Percentiles rank a stretch among this genome's conserved stretches.
phyloP scores from a whole-genome alignment of 768 basidiomycete genomes.

The Clathrus columnatus region DNA sequence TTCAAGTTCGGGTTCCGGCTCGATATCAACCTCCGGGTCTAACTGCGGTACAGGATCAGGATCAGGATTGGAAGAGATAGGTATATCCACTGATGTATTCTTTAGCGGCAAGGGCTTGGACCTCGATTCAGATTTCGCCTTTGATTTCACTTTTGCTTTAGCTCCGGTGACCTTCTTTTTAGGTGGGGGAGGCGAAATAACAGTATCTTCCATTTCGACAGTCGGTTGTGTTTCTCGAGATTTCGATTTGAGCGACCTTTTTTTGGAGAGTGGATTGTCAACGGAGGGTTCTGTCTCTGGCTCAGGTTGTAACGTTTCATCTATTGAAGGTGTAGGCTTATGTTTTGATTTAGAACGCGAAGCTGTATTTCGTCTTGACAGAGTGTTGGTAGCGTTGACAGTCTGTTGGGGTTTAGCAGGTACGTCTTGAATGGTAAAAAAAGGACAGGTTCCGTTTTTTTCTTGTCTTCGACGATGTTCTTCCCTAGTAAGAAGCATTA shows the following conservation, averaged over 20 bases:
- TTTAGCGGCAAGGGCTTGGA: neutral
- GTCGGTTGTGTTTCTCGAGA: neutral
- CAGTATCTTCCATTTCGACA: neutral
- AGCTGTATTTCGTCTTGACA: neutral
- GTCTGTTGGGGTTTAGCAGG: neutral
- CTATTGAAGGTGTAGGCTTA: neutral
- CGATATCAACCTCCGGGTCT: neutral
- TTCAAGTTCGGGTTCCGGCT: neutral
- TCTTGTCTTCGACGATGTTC: slow-evolving; percentile 8
- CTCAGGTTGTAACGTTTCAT: neutral
- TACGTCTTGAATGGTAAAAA: slow-evolving; percentile 1
- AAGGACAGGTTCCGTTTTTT: slow-evolving; percentile 9
- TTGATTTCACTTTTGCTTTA: neutral
- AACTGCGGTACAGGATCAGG: neutral
- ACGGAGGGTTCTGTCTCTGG: neutral
- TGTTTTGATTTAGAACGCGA: slow-evolving; percentile 4
- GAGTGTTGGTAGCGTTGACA: slow-evolving; percentile 2
- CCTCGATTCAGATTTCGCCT: neutral
- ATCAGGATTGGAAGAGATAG: too few relatives aligned
- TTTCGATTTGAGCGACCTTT: too few relatives aligned
- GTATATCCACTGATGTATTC: neutral
- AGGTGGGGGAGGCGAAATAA: neutral
- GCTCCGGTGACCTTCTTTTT: neutral
- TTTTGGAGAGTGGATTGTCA: neutral
- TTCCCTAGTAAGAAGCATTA: neutral